A percentile compares a stretch with the other conserved stretches of the same genome.
Evolutionary conservation across 164 flowering plant species (phyloP).

Genomic region (Stephania yunnanensis): DNA sequence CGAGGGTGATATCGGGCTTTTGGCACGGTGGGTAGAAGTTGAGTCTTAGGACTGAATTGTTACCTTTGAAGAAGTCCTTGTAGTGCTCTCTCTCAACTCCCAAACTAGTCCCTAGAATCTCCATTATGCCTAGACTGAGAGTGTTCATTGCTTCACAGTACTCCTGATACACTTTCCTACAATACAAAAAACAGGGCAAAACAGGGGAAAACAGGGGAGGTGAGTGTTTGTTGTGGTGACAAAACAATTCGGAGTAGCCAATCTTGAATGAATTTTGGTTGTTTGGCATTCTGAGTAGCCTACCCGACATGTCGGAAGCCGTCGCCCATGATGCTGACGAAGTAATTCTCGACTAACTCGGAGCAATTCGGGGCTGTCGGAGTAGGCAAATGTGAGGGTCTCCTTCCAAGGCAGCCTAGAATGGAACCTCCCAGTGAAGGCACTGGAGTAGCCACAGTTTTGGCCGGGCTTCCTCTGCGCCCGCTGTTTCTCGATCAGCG

Average conservation of each 20-base stretch:
- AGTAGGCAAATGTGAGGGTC: constrained; percentile 60
- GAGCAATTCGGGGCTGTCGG: constrained; percentile 24
- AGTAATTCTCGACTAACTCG: constrained; percentile 41
- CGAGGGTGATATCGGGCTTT: constrained; percentile 62
- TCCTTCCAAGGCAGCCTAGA: constrained; percentile 88
- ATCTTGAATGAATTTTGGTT: too few relatives aligned
- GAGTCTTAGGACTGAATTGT: constrained; percentile 76
- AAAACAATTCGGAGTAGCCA: too few relatives aligned
- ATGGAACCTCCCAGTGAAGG: constrained; percentile 77
- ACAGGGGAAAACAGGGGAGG: too few relatives aligned
- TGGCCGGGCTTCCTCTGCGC: constrained; percentile 65
- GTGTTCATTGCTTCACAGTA: constrained; percentile 67
- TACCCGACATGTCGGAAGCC: constrained; percentile 49
- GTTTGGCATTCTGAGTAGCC: neutral
- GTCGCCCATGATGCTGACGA: constrained; percentile 41
- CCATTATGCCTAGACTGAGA: constrained; percentile 69
- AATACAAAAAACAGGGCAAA: neutral
- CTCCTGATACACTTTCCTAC: constrained; percentile 61
- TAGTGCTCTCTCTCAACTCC: constrained; percentile 45
- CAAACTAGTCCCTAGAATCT: constrained; percentile 59
- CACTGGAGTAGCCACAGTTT: constrained; percentile 79
- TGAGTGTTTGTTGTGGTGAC: too few relatives aligned
- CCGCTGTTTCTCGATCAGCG: constrained; percentile 53
- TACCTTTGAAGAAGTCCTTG: constrained; percentile 53
- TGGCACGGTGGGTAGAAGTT: constrained; percentile 82